Percentiles rank a stretch among this genome's conserved stretches.
Evolutionary conservation across 176 grass and related monocot genomes (phyloP).

Genomic region (Bolboschoenus planiculmis): DNA sequence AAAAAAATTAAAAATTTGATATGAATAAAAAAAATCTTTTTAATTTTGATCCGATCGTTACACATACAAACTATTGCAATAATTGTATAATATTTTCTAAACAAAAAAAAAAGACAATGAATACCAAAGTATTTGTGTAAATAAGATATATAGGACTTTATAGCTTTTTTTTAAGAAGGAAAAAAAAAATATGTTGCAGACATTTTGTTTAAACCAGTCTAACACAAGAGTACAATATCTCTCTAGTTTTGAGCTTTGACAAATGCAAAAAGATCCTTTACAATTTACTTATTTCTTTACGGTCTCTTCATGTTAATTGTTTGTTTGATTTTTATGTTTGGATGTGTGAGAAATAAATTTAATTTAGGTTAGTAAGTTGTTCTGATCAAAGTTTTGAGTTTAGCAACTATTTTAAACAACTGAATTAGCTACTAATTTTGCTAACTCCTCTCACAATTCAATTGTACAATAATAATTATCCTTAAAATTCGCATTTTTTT

Average conservation of each 20-base stretch:
- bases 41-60: neutral
- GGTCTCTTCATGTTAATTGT: neutral
- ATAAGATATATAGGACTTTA: no score
- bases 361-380: no score
- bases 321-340: no score
- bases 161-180: no score
- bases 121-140: neutral
- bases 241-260: no score
- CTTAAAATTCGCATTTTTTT: neutral
- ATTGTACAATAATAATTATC: neutral
- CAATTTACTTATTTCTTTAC: neutral
- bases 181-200: neutral
- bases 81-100: neutral
- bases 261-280: neutral
- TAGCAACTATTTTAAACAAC: no score
- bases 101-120: no score
- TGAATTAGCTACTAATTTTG: no score
- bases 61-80: neutral
- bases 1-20: no score
- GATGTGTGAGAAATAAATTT: no score
- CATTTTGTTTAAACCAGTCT: neutral
- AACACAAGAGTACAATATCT: neutral
- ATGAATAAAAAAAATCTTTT: neutral
- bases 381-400: no score
- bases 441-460: neutral